Base-by-base conservation (phyloP, 2,329 filamentous ascomycete genomes). In the Penicillium paneum region DNA sequence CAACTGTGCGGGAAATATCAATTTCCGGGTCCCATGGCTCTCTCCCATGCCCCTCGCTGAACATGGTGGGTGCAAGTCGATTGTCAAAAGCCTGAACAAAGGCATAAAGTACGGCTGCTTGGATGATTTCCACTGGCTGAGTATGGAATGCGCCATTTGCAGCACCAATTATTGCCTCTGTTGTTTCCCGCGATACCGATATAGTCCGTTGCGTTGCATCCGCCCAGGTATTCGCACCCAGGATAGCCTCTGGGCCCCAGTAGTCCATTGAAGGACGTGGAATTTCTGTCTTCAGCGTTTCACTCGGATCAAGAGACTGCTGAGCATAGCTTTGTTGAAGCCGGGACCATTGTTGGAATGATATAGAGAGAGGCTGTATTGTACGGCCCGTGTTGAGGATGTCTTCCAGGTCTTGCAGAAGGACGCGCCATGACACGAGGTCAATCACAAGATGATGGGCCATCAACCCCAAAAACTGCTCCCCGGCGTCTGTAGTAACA, bases 21-120 rank as follows among this genome's bases (percentile, higher is more conserved):
- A 80, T 70, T 15, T 78, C 76, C 0, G 68, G 65, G 26, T 76
- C 76, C 57, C 75, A 74, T 2, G 71, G 65, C n/a, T 74, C 71
- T 8, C 71, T 64, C 3, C 72, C 72, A 51, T 74, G 71, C 0
- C 66, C 69, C 50, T 74, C 71, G 43, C 64, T 69, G 55, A 69
- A 86, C 0, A 85, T 62, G 1, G 78, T 78, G 0, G 83, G 83
- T 0, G 74, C 67, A 0, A 62, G 56, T 17, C 83, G 75, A 48
- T 84, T 80, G 13, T 76, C 72, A 55, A 86, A 86, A 0, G 77
- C 78, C 52, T 79, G 78, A 2, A 75, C 72, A 64, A 85, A 86
- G 0, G 83, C 82, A 7, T 83, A 76, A 3, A 83, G 64, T 5
- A 85, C 70, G 0, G 80, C 77, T 2, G 83, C 76, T 5, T 43